Conservation (phyloP, 352 stramenopile species). For the Thalassiosira mediterranea region DNA sequence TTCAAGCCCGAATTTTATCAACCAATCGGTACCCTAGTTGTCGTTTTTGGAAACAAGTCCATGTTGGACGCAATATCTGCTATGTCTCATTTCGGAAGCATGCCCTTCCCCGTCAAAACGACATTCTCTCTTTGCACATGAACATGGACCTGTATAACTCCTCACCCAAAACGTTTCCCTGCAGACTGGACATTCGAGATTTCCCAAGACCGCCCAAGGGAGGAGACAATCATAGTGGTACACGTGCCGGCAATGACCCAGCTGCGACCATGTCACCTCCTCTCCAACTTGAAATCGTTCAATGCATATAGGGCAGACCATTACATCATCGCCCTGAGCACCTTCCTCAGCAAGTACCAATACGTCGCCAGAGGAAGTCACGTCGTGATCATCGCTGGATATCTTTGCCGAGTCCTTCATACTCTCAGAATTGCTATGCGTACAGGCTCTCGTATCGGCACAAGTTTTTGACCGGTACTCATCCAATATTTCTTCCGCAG, state of each 20-base stretch:
- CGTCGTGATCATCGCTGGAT: too few species aligned
- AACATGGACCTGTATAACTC: too few species aligned
- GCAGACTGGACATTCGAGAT: conserved; percentile 37
- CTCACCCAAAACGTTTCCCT: conserved; percentile 23
- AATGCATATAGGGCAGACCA: conserved; percentile 34
- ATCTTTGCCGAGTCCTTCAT: too few species aligned
- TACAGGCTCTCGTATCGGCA: too few species aligned
- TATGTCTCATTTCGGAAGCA: background rate
- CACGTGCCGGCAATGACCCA: conserved; percentile 19
- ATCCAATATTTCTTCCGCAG: conserved; percentile 1
- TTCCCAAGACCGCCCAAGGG: conserved; percentile 14
- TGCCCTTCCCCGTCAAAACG: background rate
- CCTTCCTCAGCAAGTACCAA: conserved; percentile 26
- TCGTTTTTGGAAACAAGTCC: background rate
- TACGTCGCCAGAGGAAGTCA: background rate
- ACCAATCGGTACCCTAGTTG: too few species aligned
- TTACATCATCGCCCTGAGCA: background rate
- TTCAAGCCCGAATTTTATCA: too few species aligned
- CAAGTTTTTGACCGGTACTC: background rate
- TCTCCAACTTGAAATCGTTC: conserved; percentile 19
- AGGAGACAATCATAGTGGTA: conserved; percentile 39
- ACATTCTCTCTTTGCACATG: too few species aligned
- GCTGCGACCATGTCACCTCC: conserved; percentile 27
- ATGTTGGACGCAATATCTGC: background rate
- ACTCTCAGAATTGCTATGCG: too few species aligned